Evolutionary conservation across 371 early-diverging fungal genomes (phyloP), one percentile per base, ranked within the genome.

Genomic region (Lichtheimia corymbifera): DNA sequence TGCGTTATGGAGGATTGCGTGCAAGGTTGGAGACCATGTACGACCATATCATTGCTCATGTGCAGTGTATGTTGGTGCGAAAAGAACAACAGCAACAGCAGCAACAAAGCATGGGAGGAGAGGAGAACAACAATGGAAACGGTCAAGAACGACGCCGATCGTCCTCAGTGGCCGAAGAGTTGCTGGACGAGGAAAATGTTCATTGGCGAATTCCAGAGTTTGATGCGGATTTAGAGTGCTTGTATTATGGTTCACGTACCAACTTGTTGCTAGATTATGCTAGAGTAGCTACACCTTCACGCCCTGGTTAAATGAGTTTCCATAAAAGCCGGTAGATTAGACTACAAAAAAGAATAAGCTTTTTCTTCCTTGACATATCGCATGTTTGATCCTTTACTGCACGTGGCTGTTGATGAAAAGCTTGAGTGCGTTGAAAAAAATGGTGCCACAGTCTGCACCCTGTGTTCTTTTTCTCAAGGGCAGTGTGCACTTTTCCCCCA

Each of bases 1-100:
- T 87, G 56, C 85, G 94, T 35, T 94, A 94, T 67, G 94, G 94
- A 53, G 92, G 89, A 2, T 61, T 92, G 24, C 68, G 87, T 0
- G 81, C 92, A 6, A 83, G 94, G 4, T 62, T 93, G 47, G 79
- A 86, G 57, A 91, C 91, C 41, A 83, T 93, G 86, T 76, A 87
- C 47, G 91, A 90, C 50, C 85, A 88, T 18, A 76, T 93, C 17
- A 70, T 88, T 20, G 85, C 85, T 4, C 89, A 87, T 58, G 68
- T 83, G 28, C 76, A 82, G 50, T 69, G 67, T 51, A 60, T 63
- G 45, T 50, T 66, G 62, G 63, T 74, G 64, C 71, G 75, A 7
- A 71, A 66, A 2, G 67, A 66, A 28, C 65, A 67, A 9, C 56
- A 55, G 44, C 28, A 18, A 40, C 11, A 41, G n/a, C 20, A 61